These are phyloP conservation scores for Mikania micrantha DNA, from an alignment of 129 eudicot genomes.

Conservation along the genomic window DNA sequence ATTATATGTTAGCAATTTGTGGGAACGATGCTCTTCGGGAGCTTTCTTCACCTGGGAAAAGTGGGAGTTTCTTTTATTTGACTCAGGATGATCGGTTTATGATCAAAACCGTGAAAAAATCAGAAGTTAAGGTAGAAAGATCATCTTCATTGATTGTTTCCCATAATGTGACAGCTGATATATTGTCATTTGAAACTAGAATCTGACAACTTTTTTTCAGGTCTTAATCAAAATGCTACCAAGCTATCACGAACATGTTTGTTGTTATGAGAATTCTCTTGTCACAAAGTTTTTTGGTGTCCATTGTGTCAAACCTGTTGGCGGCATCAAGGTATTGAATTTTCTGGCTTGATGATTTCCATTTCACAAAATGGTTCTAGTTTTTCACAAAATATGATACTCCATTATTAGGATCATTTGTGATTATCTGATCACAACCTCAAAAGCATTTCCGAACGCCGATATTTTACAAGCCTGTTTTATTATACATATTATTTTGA, in stretches of 20 bases:
- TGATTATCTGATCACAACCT: not conserved
- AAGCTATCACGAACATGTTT: conserved; percentile 77
- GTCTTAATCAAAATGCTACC: conserved; percentile 91
- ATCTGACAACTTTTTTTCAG: conserved; percentile 29
- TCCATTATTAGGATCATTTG: too few relatives aligned
- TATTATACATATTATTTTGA: not conserved
- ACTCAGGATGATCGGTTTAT: conserved; percentile 93
- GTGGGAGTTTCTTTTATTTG: not conserved
- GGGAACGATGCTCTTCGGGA: not conserved
- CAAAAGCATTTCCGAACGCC: too few relatives aligned
- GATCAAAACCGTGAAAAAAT: conserved; percentile 95
- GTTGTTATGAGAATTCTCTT: conserved; percentile 75
- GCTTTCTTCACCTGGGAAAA: not conserved
- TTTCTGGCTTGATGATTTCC: not conserved
- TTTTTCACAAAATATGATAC: too few relatives aligned
- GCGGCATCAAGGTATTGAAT: not conserved
- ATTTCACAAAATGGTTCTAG: too few relatives aligned
- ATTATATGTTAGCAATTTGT: conserved; percentile 51
- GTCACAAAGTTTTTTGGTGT: conserved; percentile 58
- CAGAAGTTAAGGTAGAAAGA: conserved; percentile 87
- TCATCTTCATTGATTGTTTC: not conserved
- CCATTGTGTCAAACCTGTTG: not conserved
- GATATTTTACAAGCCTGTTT: not conserved
- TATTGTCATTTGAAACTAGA: conserved; percentile 6
- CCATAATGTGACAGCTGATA: not conserved